Percentiles rank a stretch among this genome's conserved stretches.
Evolutionary conservation across 1,284 basidiomycete species (phyloP).

Genomic region (Xerocomus amazonicus): DNA sequence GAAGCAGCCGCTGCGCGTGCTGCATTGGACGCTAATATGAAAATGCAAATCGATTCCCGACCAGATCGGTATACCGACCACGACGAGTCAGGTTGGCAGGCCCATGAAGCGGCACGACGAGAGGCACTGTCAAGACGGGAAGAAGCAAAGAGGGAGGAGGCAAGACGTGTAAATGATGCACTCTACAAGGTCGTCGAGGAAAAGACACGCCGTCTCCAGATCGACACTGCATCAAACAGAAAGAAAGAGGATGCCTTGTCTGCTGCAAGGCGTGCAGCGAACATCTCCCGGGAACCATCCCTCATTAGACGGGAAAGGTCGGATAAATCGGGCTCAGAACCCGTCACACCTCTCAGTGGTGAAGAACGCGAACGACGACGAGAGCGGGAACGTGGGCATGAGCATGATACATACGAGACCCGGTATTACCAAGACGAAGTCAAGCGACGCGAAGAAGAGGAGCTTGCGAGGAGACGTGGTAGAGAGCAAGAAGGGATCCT

Average conservation of each 20-base stretch:
- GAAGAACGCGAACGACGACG: conserved; percentile 28
- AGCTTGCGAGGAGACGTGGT: conserved; percentile 27
- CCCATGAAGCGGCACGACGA: conserved; percentile 36
- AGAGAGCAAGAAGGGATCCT: conserved; percentile 47
- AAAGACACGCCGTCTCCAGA: conserved; percentile 23
- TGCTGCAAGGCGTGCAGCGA: conserved; percentile 26
- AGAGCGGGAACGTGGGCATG: conserved; percentile 28
- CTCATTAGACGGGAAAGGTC: conserved; percentile 26
- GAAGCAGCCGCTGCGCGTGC: conserved; percentile 24
- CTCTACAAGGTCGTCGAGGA: conserved; percentile 26
- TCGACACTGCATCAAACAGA: conserved; percentile 25
- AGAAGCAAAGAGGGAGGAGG: conserved; percentile 23
- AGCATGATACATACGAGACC: conserved; percentile 16
- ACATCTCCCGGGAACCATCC: conserved; percentile 24
- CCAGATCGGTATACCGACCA: conserved; percentile 28
- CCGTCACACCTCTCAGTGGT: conserved; percentile 27
- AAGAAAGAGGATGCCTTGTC: conserved; percentile 27
- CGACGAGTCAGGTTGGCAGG: conserved; percentile 40
- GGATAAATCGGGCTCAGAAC: conserved; percentile 26
- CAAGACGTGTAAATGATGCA: conserved; percentile 14
- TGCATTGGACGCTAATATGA: conserved; percentile 19
- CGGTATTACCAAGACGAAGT: conserved; percentile 24
- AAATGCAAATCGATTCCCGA: conserved; percentile 25
- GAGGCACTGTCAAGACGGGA: conserved; percentile 33
- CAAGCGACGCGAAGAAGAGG: conserved; percentile 34